phyloP scores from a whole-genome alignment of 2,329 filamentous ascomycete species.

The Pyrenophora seminiperda region DNA sequence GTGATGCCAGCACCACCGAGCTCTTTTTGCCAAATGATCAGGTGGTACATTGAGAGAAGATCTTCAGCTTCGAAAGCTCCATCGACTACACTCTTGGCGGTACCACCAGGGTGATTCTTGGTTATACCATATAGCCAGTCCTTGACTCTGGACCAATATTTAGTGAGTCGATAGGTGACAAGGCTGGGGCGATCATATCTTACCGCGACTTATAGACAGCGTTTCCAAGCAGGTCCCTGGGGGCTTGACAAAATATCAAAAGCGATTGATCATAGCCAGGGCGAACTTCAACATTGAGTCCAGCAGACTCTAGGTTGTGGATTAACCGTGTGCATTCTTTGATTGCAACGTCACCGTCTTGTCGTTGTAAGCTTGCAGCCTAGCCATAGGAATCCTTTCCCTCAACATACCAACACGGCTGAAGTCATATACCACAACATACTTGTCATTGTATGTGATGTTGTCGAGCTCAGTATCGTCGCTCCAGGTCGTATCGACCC shows the following conservation, averaged over 20 bases:
- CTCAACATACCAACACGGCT: slow-evolving; percentile 29
- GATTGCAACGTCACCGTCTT: slow-evolving; percentile 29
- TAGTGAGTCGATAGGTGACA: not conserved
- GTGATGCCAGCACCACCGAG: slow-evolving; percentile 82
- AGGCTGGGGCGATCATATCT: not conserved
- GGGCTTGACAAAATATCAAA: slow-evolving; percentile 12
- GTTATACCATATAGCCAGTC: slow-evolving; percentile 85
- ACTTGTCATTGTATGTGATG: slow-evolving; percentile 41
- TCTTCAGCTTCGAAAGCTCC: slow-evolving; percentile 79
- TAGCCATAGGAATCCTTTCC: no score
- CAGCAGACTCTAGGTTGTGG: slow-evolving; percentile 32
- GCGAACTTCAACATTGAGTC: slow-evolving; percentile 41
- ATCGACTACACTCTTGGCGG: slow-evolving; percentile 51
- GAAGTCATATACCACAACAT: slow-evolving; percentile 42
- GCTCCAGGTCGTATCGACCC: slow-evolving; percentile 31
- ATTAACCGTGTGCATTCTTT: slow-evolving; percentile 29
- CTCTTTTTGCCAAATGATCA: slow-evolving; percentile 73
- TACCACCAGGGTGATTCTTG: slow-evolving; percentile 61
- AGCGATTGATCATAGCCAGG: slow-evolving; percentile 39
- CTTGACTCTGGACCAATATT: slow-evolving; percentile 63
- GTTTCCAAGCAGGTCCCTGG: slow-evolving; percentile 19
- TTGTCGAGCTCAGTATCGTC: slow-evolving; percentile 32
- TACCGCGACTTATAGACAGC: slow-evolving; percentile 41
- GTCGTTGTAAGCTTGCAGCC: slow-evolving; percentile 1
- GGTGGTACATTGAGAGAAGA: slow-evolving; percentile 74